phyloP scores from a whole-genome alignment of 371 early-diverging fungal species.

The Lichtheimia hyalospora region DNA sequence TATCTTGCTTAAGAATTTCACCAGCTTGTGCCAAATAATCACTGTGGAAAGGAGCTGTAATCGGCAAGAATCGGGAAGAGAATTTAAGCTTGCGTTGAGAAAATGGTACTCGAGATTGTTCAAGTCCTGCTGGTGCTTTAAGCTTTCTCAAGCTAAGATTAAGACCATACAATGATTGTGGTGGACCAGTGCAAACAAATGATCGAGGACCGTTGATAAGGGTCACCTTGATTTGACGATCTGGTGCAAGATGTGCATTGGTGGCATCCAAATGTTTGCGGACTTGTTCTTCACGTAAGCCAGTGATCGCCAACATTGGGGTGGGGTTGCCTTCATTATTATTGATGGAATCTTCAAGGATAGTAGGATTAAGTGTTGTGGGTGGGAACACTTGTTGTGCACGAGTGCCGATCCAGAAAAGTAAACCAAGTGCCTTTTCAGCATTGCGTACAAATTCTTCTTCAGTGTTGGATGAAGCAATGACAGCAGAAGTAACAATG shows the following conservation, averaged over 20 bases:
- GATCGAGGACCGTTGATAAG: constrained; percentile 89
- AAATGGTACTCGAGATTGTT: constrained; percentile 85
- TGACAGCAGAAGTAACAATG: constrained; percentile 88
- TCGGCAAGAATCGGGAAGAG: constrained; percentile 84
- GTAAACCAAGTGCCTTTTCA: constrained; percentile 83
- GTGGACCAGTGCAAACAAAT: constrained; percentile 84
- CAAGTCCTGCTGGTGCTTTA: constrained; percentile 78
- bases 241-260: constrained; percentile 81
- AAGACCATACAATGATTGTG: constrained; percentile 89
- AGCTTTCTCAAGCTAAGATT: constrained; percentile 87
- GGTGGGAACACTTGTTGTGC: constrained; percentile 86
- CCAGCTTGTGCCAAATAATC: constrained; percentile 69
- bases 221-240: constrained; percentile 79
- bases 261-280: constrained; percentile 82
- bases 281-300: constrained; percentile 75
- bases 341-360: constrained; percentile 84
- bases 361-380: constrained; percentile 85
- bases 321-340: constrained; percentile 94
- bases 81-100: constrained; percentile 88
- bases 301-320: constrained; percentile 89
- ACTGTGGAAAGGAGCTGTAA: constrained; percentile 91
- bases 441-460: constrained; percentile 81
- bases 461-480: constrained; percentile 80
- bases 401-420: constrained; percentile 92
- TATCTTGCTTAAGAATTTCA: constrained; percentile 64